These are phyloP conservation scores for Rhinocladiella mackenziei DNA, from an alignment of 2,329 filamentous ascomycete genomes.

Conservation along the genomic window DNA sequence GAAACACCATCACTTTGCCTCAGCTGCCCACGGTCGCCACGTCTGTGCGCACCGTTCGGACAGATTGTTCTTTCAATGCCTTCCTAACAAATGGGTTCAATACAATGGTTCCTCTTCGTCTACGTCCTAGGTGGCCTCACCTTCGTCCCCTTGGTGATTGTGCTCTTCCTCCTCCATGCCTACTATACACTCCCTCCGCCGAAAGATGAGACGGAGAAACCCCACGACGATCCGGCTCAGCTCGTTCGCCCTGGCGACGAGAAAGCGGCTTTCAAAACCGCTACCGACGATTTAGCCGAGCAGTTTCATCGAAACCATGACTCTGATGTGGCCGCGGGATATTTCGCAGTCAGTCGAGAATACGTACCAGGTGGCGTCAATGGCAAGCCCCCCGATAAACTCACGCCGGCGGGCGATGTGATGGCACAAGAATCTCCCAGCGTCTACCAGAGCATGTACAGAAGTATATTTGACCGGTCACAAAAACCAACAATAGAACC, in stretches of 20 bases:
- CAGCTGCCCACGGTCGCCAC: too few species aligned
- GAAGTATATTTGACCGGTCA: slow-evolving; percentile 88
- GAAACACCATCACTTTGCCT: too few species aligned
- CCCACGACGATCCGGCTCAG: slow-evolving; percentile 39
- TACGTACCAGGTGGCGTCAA: slow-evolving; percentile 89
- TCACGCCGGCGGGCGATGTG: slow-evolving; percentile 73
- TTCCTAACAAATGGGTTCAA: slow-evolving; percentile 22
- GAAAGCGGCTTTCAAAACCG: slow-evolving; percentile 58
- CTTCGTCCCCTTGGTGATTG: slow-evolving; percentile 70
- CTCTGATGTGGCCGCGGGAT: slow-evolving; percentile 78
- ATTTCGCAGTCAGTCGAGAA: slow-evolving; percentile 92
- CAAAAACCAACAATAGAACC: slow-evolving; percentile 53
- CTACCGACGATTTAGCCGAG: slow-evolving; percentile 56
- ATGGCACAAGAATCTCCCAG: slow-evolving; percentile 79
- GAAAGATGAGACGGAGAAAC: not conserved
- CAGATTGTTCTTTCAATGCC: too few species aligned
- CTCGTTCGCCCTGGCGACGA: slow-evolving; percentile 59
- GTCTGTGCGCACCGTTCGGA: too few species aligned
- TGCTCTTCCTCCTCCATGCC: slow-evolving; percentile 59
- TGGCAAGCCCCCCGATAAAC: slow-evolving; percentile 83
- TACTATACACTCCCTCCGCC: slow-evolving; percentile 62
- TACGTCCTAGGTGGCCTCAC: slow-evolving; percentile 86
- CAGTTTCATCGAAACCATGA: slow-evolving; percentile 61
- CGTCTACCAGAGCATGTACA: slow-evolving; percentile 97
- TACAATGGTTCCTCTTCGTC: slow-evolving; percentile 58